A percentile compares a stretch with the other conserved stretches of the same genome.
phyloP scores from a whole-genome alignment of 305 asterid genomes.

The Solanum hybrid region DNA sequence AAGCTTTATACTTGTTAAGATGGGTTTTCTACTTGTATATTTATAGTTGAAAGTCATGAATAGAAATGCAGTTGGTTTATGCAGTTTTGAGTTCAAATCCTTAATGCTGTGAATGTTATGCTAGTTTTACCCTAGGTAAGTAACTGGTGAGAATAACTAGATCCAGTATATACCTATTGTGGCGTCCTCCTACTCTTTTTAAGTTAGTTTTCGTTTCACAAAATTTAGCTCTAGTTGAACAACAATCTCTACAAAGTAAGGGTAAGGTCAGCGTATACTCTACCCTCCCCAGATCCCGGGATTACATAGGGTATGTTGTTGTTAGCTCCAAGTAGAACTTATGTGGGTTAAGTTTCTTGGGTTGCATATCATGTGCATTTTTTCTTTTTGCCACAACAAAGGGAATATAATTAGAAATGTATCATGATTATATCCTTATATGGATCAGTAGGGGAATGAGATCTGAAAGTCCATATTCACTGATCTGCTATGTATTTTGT shows the following conservation, averaged over 20 bases:
- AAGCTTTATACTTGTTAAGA: neutral
- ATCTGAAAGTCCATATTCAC: neutral
- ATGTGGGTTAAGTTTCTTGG: neutral
- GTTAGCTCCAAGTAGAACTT: neutral
- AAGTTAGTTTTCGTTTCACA: neutral
- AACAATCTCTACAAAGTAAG: neutral
- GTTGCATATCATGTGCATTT: neutral
- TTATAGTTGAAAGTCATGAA: neutral
- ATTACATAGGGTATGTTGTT: neutral
- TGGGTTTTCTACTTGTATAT: neutral
- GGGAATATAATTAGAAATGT: neutral
- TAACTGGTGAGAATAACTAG: neutral
- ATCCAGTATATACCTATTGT: neutral
- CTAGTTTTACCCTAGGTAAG: neutral
- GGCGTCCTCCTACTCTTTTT: neutral
- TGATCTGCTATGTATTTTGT: neutral
- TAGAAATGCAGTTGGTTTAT: neutral
- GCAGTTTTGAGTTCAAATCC: neutral
- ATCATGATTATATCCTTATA: neutral
- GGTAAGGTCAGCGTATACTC: neutral
- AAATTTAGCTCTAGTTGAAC: neutral
- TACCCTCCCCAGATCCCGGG: neutral
- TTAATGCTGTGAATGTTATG: neutral
- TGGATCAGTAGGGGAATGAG: neutral
- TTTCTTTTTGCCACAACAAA: neutral